Evolutionary conservation across 768 basidiomycete genomes (phyloP).

Genomic region (Daedaleopsis nitida): DNA sequence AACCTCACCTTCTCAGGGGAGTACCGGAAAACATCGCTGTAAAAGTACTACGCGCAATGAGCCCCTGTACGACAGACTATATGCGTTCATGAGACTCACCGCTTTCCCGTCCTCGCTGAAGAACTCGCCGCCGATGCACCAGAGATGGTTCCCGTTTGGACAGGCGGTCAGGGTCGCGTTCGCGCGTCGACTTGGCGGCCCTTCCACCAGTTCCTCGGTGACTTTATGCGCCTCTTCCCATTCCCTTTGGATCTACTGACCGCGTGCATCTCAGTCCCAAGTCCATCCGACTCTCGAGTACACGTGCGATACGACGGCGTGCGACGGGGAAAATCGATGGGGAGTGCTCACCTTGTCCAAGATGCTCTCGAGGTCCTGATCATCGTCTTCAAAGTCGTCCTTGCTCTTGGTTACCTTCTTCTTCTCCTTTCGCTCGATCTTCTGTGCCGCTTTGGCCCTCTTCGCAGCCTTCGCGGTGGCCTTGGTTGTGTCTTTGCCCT

Average conservation of each 20-base stretch:
- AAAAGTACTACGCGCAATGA: slow-evolving; percentile 61
- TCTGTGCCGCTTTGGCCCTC: slow-evolving; percentile 67
- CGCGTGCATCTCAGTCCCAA: background rate
- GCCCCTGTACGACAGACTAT: background rate
- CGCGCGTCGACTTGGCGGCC: slow-evolving; percentile 80
- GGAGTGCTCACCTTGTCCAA: slow-evolving; percentile 64
- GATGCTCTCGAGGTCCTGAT: slow-evolving; percentile 82
- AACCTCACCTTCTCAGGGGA: slow-evolving; percentile 71
- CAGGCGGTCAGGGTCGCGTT: slow-evolving; percentile 83
- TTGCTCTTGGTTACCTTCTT: slow-evolving; percentile 56
- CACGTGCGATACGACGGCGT: background rate
- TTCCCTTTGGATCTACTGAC: slow-evolving; percentile 73
- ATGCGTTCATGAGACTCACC: slow-evolving; percentile 39
- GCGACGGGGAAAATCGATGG: background rate
- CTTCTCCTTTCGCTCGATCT: slow-evolving; percentile 67
- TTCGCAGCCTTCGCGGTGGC: slow-evolving; percentile 58
- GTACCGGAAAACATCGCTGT: slow-evolving; percentile 87
- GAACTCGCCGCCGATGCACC: slow-evolving; percentile 86
- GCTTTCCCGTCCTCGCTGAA: slow-evolving; percentile 86
- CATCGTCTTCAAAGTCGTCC: slow-evolving; percentile 59
- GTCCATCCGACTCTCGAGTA: background rate
- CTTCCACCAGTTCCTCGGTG: slow-evolving; percentile 83
- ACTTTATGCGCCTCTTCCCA: slow-evolving; percentile 83
- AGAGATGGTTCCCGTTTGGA: slow-evolving; percentile 79
- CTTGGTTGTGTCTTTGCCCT: slow-evolving; percentile 39